These are phyloP conservation scores for Clavariopsis aquatica DNA, from an alignment of 495 filamentous ascomycete species.

Conservation along the genomic window DNA sequence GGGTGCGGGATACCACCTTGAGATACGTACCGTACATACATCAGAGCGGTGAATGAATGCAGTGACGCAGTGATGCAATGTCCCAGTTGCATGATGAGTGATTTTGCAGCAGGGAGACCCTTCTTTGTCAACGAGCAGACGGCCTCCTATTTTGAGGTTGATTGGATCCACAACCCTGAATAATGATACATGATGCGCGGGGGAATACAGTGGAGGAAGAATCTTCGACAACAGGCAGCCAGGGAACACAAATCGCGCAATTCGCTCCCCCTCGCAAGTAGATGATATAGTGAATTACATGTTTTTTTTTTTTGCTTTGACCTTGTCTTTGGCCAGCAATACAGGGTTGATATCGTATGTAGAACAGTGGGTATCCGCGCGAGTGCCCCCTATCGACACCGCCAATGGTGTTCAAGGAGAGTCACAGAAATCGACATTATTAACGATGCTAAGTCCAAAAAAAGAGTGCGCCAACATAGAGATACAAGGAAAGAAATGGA, in stretches of 20 bases:
- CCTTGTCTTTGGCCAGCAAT: slow-evolving; percentile 4
- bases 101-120: background rate
- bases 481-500: slow-evolving; percentile 6
- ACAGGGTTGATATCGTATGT: slow-evolving; percentile 7
- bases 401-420: slow-evolving; percentile 15
- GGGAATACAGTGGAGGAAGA: background rate
- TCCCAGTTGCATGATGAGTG: background rate
- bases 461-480: background rate
- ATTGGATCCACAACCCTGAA: background rate
- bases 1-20: too few relatives aligned
- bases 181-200: background rate
- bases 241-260: background rate
- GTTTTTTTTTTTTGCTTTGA: background rate
- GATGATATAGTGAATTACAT: background rate
- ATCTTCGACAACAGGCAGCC: background rate
- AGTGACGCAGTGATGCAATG: background rate
- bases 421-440: slow-evolving; percentile 10
- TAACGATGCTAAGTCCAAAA: background rate
- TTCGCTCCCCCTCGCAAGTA: background rate
- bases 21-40: too few relatives aligned
- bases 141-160: background rate
- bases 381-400: background rate
- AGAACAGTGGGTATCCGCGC: slow-evolving; percentile 15
- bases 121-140: background rate
- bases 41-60: background rate